Evolutionary conservation across 495 filamentous ascomycete genomes (phyloP).

Genomic region (Thermochaetoides thermophila): DNA sequence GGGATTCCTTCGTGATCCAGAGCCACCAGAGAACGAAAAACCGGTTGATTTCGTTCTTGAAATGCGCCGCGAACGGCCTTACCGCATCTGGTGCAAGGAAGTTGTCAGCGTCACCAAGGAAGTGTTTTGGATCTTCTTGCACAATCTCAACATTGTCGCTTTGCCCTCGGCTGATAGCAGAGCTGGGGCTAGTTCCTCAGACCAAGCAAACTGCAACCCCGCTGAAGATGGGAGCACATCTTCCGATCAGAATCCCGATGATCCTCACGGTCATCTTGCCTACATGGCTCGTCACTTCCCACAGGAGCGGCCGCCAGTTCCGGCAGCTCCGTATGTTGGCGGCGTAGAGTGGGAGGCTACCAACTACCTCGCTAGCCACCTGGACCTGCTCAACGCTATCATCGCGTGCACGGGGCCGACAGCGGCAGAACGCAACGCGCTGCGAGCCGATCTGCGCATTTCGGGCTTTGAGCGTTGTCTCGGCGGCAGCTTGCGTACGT

Average conservation of each 20-base stretch:
- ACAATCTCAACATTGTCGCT: slow-evolving; percentile 78
- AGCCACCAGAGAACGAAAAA: slow-evolving; percentile 54
- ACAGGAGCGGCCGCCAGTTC: slow-evolving; percentile 72
- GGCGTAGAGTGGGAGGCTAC: slow-evolving; percentile 99
- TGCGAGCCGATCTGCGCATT: slow-evolving; percentile 61
- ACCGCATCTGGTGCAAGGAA: slow-evolving; percentile 88
- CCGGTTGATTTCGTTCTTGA: slow-evolving; percentile 75
- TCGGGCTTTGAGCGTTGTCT: slow-evolving; percentile 87
- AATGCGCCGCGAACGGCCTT: slow-evolving; percentile 77
- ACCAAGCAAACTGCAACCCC: slow-evolving; percentile 2
- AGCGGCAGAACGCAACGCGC: slow-evolving; percentile 53
- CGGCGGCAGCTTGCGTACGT: slow-evolving; percentile 69
- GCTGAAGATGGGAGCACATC: slow-evolving; percentile 2
- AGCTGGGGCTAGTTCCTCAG: too few species aligned
- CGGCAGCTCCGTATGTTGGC: slow-evolving; percentile 90
- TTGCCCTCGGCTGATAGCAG: slow-evolving; percentile 23
- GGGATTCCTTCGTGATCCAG: slow-evolving; percentile 65
- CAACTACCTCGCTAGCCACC: slow-evolving; percentile 81
- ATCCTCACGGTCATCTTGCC: slow-evolving; percentile 15
- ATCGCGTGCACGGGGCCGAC: slow-evolving; percentile 65
- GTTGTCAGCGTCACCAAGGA: slow-evolving; percentile 87
- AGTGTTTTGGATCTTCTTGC: slow-evolving; percentile 98
- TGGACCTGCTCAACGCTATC: slow-evolving; percentile 86
- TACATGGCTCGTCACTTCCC: slow-evolving; percentile 73
- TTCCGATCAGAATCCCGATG: background rate